Base-by-base conservation (phyloP, 2,329 filamentous ascomycete species). In the Hypoxylon sp. region DNA sequence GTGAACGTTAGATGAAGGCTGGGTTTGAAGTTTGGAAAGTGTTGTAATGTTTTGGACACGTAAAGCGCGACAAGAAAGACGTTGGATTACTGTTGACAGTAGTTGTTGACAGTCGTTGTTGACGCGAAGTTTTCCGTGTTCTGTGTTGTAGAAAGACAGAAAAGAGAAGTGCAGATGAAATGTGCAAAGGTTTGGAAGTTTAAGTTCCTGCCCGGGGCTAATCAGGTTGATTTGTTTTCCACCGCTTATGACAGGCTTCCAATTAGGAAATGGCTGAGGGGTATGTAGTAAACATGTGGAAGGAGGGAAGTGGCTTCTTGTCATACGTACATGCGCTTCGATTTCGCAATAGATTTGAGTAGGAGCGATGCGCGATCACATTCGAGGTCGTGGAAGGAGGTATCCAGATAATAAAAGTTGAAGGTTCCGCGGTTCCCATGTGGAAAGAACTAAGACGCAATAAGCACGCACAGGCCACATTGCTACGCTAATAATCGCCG, bases 341-440 rank as follows among this genome's bases (percentile, higher is more conserved):
- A 23, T 38, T 49, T 67, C 14, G 48, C 48, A 32, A 55, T 30
- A 34, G 28, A 19, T 19, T 52, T 57, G 43, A n/a, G 65, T 11
- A 62, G 45, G 21, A 38, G 43, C 58, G 64, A 25, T 60, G 45
- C 58, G 67, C 55, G 49, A 60, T 64, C 25, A 62, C 28, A 60
- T 64, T 65, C 36, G 48, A 67, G 23, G 43, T 34, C 36, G 58
- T 48, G 53, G 64, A 63, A 67, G 61, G 60, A 67, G 53, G 38
- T 59, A 67, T 64, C 60, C 43, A 45, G 67, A 67, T 60, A 48
- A 43, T 21, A 64, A 67, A 70, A 70, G 67, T 67, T 65, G 67
- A 67, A 67, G 19, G 64, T 67, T 62, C 41, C 66, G 59, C 50
- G 50, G 49, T 57, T 65, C 45, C 38, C 38, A 36, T 58, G 48